Evolutionary conservation across 78 protist genomes (phyloP).

Genomic region (Dictyostelium discoideum): DNA sequence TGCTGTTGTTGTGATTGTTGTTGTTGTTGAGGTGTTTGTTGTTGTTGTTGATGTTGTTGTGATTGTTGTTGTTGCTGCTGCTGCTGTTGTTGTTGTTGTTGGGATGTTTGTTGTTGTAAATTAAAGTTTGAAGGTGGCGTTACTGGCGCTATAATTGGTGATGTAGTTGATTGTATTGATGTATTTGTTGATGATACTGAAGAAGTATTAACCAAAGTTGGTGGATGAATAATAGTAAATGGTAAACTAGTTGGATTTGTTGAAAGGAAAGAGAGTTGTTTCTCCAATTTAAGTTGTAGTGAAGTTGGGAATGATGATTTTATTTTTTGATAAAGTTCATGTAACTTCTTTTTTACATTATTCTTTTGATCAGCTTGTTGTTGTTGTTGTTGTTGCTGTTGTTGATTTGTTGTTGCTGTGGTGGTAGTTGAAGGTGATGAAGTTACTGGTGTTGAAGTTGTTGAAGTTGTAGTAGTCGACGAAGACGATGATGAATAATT

Average conservation of each 20-base stretch:
- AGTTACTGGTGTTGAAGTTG: neutral
- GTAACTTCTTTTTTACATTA: conserved; percentile 26
- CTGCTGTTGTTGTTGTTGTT: neutral
- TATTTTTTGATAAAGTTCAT: conserved; percentile 54
- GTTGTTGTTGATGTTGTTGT: neutral
- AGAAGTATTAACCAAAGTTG: neutral
- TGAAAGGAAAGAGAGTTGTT: conserved; percentile 54
- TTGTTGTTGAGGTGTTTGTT: neutral
- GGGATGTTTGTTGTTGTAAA: neutral
- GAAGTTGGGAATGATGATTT: neutral
- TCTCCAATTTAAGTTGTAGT: conserved; percentile 18
- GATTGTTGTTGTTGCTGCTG: neutral
- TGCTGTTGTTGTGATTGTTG: neutral
- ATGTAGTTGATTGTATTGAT: neutral
- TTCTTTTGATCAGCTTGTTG: conserved; percentile 15
- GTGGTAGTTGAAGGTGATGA: neutral
- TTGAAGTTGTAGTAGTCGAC: neutral
- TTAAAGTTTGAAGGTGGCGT: neutral
- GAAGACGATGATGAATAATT: neutral
- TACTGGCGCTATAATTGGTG: neutral
- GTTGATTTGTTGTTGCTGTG: neutral
- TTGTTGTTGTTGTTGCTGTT: conserved; percentile 29
- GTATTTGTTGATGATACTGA: neutral
- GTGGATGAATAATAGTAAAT: conserved; percentile 36
- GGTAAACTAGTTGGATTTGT: neutral